Conservation (phyloP, 257 asterid genomes). For the Gynochthodes officinalis region DNA sequence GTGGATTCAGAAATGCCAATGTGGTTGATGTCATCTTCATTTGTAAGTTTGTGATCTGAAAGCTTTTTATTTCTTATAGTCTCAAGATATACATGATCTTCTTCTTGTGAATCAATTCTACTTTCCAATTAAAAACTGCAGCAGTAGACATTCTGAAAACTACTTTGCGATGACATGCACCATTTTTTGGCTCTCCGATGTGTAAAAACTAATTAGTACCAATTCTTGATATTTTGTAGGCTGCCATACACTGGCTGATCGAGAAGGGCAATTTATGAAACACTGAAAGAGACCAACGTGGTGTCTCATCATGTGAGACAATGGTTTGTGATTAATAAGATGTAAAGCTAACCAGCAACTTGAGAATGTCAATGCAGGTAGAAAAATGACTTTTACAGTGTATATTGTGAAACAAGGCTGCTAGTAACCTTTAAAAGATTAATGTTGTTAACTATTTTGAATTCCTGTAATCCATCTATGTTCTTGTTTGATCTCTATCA, state of each 20-base stretch:
- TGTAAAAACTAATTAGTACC: neutral
- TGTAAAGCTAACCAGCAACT: slow-evolving; percentile 9
- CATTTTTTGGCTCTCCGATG: neutral
- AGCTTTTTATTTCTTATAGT: neutral
- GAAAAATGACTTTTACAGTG: neutral
- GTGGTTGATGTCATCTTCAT: neutral
- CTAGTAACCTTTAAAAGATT: neutral
- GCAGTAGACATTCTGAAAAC: neutral
- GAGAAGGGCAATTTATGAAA: neutral
- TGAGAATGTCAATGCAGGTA: neutral
- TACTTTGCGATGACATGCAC: neutral
- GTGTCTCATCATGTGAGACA: neutral
- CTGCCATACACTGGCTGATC: slow-evolving; percentile 40
- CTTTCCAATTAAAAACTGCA: neutral
- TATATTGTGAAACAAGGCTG: neutral
- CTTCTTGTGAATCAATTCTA: neutral
- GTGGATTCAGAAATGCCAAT: too few relatives aligned
- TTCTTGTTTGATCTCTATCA: neutral
- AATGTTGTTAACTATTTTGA: neutral
- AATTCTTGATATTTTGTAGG: slow-evolving; percentile 27
- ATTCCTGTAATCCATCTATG: neutral
- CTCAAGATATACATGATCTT: neutral
- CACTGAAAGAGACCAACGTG: neutral
- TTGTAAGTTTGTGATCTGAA: too few relatives aligned
- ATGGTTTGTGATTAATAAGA: neutral